Evolutionary conservation across 495 filamentous ascomycete genomes (phyloP).

Genomic region (Penicillium odoratum): DNA sequence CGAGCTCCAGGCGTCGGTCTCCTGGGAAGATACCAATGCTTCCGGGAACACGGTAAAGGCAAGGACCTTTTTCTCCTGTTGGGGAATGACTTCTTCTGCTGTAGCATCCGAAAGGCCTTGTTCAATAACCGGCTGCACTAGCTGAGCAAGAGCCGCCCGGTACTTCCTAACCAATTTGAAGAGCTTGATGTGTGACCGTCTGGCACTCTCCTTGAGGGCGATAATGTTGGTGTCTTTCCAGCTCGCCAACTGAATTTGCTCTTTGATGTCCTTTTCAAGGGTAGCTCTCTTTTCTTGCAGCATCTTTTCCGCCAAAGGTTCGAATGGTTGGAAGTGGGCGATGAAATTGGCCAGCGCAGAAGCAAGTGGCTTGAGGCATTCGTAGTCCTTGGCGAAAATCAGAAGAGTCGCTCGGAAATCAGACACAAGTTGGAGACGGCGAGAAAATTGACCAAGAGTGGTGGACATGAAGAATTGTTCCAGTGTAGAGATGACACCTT

Average conservation of each 20-base stretch:
- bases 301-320: constrained; percentile 57
- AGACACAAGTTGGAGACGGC: constrained; percentile 68
- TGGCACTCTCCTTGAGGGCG: constrained; percentile 81
- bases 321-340: constrained; percentile 66
- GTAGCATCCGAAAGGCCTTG: constrained; percentile 62
- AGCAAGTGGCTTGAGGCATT: constrained; percentile 48
- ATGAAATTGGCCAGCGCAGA: constrained; percentile 77
- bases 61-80: constrained; percentile 16
- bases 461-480: constrained; percentile 73
- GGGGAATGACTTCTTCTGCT: constrained; percentile 24
- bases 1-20: constrained; percentile 51
- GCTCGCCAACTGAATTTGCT: constrained; percentile 82
- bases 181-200: constrained; percentile 85
- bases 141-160: constrained; percentile 68
- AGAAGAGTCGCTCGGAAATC: constrained; percentile 59
- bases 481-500: constrained; percentile 67
- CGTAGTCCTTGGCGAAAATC: constrained; percentile 55
- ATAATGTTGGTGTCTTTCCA: constrained; percentile 98
- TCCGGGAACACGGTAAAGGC: constrained; percentile 37
- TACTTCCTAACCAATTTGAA: constrained; percentile 92
- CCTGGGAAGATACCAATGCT: constrained; percentile 53
- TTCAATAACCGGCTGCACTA: constrained; percentile 62
- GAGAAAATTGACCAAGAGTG: constrained; percentile 74
- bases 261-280: constrained; percentile 83
- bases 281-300: constrained; percentile 61